Evolutionary conservation across 345 rosid species (phyloP), one percentile per base, ranked within the genome.

Genomic region (Schrenkiella parvula): DNA sequence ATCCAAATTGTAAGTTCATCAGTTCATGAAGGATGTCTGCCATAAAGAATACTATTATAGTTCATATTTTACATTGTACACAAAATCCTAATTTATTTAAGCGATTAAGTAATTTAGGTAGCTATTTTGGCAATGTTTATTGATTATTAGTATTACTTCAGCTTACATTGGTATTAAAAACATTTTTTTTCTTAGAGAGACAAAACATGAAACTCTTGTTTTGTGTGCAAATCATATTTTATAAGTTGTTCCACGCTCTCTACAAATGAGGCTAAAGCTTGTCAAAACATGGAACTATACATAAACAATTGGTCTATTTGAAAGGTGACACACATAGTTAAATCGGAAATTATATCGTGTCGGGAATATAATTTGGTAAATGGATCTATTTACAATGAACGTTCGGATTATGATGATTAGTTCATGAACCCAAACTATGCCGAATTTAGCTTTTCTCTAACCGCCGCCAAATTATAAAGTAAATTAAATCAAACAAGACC

Each of bases 371-470:
- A 50, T 74, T 66, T 58, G 72, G 72, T 58, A 57, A 9, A 66
- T 74, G 72, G 39, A 39, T 48, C 78, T 18, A 66, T 66, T 66
- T 66, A 56, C 43, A 56, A 18, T 35, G 50, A 44, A 56, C 34
- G 46, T 65, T 65, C 48, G 65, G 59, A 47, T 67, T 58, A 58
- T 60, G 23, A 41, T 48, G 72, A 66, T 59, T 50, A 74, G 78
- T 68, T 52, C 79, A 68, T 68, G 79, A 68, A 75, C 74, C 79
- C 23, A 75, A 75, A 68, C 74, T 25, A 60, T 68, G 69, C 79
- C 73, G 23, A 75, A 60, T 53, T 67, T 51, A 59, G 63, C 64
- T 68, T 68, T 68, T 61, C 43, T 34, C 42, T 68, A 75, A 75
- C 79, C 8, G 75, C 70, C 58, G 70, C 73, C 79, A 46, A 69